A percentile compares a stretch with the other conserved stretches of the same genome.
Evolutionary conservation across 345 rosid genomes (phyloP).

Genomic region (Populus nigra): DNA sequence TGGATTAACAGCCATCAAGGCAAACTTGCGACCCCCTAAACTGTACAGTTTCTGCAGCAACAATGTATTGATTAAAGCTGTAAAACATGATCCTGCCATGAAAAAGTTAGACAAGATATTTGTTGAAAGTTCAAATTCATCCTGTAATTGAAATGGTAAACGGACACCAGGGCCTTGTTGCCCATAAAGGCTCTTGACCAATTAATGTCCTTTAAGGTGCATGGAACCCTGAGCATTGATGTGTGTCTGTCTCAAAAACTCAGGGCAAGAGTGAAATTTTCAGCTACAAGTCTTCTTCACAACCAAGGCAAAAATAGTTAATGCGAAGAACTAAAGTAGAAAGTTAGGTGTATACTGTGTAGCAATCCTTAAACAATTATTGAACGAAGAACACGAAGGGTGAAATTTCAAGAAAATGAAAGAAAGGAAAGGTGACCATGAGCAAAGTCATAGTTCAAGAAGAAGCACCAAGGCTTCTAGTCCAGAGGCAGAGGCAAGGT

Average conservation of each 20-base stretch:
- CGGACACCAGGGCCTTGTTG: background rate
- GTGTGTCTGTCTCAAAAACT: background rate
- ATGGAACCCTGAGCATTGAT: background rate
- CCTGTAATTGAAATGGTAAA: too few species aligned
- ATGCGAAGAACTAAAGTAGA: too few species aligned
- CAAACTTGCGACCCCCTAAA: constrained; percentile 60
- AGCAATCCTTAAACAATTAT: too few species aligned
- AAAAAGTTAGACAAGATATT: background rate
- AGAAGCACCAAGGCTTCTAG: too few species aligned
- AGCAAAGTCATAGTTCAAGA: too few species aligned
- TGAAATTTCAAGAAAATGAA: too few species aligned
- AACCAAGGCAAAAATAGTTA: too few species aligned
- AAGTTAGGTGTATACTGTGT: too few species aligned
- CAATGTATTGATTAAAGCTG: background rate
- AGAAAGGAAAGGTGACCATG: too few species aligned
- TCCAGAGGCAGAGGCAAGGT: too few species aligned
- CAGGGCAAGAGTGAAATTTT: background rate
- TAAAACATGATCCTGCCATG: background rate
- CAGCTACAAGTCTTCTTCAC: too few species aligned
- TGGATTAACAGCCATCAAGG: constrained; percentile 49
- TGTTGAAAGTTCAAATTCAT: background rate
- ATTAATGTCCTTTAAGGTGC: background rate
- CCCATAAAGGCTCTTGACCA: background rate
- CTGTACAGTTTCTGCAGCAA: constrained; percentile 42
- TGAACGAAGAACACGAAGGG: too few species aligned